These are phyloP conservation scores for Diaporthe batatas DNA, from an alignment of 2,329 filamentous ascomycete genomes.

Conservation along the genomic window DNA sequence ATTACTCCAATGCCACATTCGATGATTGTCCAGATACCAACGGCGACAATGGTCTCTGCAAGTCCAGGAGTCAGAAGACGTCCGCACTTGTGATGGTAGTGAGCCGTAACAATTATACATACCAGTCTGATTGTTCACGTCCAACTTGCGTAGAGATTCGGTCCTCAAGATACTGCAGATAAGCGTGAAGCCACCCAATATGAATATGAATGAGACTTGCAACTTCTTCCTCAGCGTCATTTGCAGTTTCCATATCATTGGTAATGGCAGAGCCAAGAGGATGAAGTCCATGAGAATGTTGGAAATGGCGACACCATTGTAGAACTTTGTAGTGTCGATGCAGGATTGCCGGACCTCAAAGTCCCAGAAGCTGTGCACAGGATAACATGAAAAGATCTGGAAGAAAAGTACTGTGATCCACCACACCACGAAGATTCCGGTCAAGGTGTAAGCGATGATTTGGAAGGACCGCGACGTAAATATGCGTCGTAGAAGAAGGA, in stretches of 20 bases:
- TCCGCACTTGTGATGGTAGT: neutral
- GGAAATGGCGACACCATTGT: constrained; percentile 1
- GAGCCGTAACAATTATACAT: neutral
- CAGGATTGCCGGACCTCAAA: neutral
- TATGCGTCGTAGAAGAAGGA: neutral
- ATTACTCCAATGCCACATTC: constrained; percentile 4
- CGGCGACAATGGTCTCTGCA: neutral
- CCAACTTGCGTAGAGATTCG: neutral
- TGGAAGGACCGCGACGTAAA: neutral
- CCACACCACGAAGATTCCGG: neutral
- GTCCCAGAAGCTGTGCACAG: constrained; percentile 3
- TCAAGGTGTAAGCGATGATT: neutral
- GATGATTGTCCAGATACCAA: constrained; percentile 12
- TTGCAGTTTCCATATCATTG: constrained; percentile 4
- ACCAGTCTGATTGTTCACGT: neutral
- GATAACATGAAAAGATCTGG: constrained; percentile 3
- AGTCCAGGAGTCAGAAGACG: neutral
- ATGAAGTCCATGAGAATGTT: constrained; percentile 1
- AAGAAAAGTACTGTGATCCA: constrained; percentile 10
- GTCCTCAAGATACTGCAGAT: constrained; percentile 1
- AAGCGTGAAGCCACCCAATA: neutral
- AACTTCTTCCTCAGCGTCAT: neutral
- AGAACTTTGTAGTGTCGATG: neutral
- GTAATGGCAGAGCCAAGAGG: neutral
- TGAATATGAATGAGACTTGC: neutral